Percentiles rank a stretch among this genome's conserved stretches.
Conservation (phyloP, 1,284 basidiomycete species). For the Cutaneotrichosporon cutaneum region DNA sequence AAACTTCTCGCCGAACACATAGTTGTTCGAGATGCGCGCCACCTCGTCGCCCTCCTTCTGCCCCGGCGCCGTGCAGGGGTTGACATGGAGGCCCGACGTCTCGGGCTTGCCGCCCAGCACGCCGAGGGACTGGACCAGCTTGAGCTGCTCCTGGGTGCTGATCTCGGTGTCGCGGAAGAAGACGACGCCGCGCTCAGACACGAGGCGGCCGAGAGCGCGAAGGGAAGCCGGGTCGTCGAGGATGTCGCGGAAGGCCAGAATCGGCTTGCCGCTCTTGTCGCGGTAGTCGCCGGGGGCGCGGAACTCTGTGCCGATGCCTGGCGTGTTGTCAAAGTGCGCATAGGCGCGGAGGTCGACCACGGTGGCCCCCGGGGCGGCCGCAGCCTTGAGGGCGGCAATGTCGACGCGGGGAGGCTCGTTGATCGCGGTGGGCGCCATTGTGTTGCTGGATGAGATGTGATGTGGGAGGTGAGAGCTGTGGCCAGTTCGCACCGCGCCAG, state of each 20-base stretch:
- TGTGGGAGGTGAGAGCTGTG: neutral
- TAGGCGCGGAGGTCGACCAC: slow-evolving; percentile 17
- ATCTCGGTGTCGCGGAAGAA: slow-evolving; percentile 61
- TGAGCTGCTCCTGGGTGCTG: slow-evolving; percentile 28
- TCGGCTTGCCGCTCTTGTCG: slow-evolving; percentile 26
- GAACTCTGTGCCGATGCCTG: slow-evolving; percentile 51
- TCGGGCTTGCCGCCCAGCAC: slow-evolving; percentile 60
- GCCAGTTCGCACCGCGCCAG: neutral
- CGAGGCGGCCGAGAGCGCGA: slow-evolving; percentile 38
- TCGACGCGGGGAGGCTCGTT: neutral
- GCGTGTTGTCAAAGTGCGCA: slow-evolving; percentile 39
- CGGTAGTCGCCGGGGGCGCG: slow-evolving; percentile 11
- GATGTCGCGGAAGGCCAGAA: slow-evolving; percentile 31
- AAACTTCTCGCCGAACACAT: slow-evolving; percentile 37
- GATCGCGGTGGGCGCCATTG: slow-evolving; percentile 20
- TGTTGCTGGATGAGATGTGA: neutral
- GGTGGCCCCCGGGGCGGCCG: slow-evolving; percentile 1
- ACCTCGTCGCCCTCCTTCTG: slow-evolving; percentile 56
- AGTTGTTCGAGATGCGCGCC: slow-evolving; percentile 57
- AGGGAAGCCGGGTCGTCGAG: slow-evolving; percentile 33
- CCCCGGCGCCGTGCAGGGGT: slow-evolving; percentile 44
- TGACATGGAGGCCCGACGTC: slow-evolving; percentile 59
- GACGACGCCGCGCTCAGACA: slow-evolving; percentile 66
- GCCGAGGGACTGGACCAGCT: slow-evolving; percentile 58
- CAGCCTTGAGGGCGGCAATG: slow-evolving; percentile 9